These are phyloP conservation scores for Globisporangium carolinianum DNA, from an alignment of 352 stramenopile species.

Conservation along the genomic window DNA sequence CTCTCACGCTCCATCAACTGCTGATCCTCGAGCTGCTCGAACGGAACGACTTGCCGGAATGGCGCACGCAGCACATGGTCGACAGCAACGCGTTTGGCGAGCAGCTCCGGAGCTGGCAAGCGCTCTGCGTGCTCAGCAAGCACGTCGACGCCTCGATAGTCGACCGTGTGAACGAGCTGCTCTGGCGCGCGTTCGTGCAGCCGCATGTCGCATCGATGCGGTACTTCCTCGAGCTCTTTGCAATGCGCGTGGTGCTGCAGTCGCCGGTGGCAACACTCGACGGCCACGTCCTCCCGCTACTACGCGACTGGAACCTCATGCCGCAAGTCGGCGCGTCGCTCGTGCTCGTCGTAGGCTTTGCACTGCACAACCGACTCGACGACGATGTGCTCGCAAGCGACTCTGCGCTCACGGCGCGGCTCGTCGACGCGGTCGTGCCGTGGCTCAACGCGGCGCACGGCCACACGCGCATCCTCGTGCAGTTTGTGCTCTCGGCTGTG, in stretches of 20 bases:
- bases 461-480: conserved; percentile 74
- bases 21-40: conserved; percentile 34
- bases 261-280: conserved; percentile 41
- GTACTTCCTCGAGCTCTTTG: conserved; percentile 82
- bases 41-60: conserved; percentile 54
- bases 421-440: conserved; percentile 49
- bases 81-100: conserved; percentile 78
- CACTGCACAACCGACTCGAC: conserved; percentile 27
- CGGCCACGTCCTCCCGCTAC: conserved; percentile 43
- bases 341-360: conserved; percentile 46
- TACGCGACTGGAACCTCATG: conserved; percentile 61
- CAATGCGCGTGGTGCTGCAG: conserved; percentile 52
- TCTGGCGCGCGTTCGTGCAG: conserved; percentile 47
- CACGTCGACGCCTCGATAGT: conserved; percentile 29
- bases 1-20: conserved; percentile 12
- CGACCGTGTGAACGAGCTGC: conserved; percentile 18
- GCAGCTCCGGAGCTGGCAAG: conserved; percentile 74
- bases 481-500: conserved; percentile 62
- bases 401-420: conserved; percentile 13
- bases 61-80: conserved; percentile 78
- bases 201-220: conserved; percentile 63
- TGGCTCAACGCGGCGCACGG: conserved; percentile 78
- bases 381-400: conserved; percentile 11
- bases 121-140: conserved; percentile 60
- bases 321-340: conserved; percentile 63